These are phyloP conservation scores for Triticum turgidum DNA, from an alignment of 176 grass and related monocot species.

Conservation along the genomic window DNA sequence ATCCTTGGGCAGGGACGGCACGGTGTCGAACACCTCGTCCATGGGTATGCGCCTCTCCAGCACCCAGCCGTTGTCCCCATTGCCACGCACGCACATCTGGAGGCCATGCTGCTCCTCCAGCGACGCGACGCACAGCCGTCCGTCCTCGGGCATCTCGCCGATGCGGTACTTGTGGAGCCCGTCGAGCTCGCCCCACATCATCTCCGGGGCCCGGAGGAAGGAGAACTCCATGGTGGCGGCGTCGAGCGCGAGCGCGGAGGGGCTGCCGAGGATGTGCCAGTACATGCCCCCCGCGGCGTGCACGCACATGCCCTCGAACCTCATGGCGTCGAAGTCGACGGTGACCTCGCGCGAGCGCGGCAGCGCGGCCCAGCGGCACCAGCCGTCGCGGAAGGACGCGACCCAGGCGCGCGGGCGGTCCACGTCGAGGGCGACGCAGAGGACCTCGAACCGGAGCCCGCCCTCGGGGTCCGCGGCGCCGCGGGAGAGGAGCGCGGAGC, in stretches of 20 bases:
- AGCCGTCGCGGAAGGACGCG: background rate
- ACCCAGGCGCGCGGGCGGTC: slow-evolving; percentile 12
- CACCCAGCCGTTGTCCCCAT: slow-evolving; percentile 9
- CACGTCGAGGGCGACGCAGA: background rate
- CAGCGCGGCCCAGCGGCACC: slow-evolving; percentile 14
- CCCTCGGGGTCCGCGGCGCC: background rate
- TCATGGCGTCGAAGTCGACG: background rate
- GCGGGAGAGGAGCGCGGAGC: background rate
- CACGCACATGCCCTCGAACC: slow-evolving; percentile 18
- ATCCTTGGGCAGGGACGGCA: background rate
- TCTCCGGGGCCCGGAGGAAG: background rate
- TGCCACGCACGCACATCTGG: background rate
- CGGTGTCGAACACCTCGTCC: background rate
- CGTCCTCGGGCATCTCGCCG: slow-evolving; percentile 21
- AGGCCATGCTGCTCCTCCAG: background rate
- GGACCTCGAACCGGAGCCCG: background rate
- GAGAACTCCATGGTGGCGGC: background rate
- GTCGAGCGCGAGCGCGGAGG: slow-evolving; percentile 8
- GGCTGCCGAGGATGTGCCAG: slow-evolving; percentile 11
- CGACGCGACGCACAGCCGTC: slow-evolving; percentile 18
- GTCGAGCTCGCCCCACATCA: background rate
- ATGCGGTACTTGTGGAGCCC: slow-evolving; percentile 4
- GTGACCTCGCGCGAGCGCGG: background rate
- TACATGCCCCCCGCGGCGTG: slow-evolving; percentile 16
- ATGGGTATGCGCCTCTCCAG: background rate